A percentile compares a stretch with the other conserved stretches of the same genome.
Evolutionary conservation across 75 land plant species (phyloP).

Genomic region (Gnetum montanum): DNA sequence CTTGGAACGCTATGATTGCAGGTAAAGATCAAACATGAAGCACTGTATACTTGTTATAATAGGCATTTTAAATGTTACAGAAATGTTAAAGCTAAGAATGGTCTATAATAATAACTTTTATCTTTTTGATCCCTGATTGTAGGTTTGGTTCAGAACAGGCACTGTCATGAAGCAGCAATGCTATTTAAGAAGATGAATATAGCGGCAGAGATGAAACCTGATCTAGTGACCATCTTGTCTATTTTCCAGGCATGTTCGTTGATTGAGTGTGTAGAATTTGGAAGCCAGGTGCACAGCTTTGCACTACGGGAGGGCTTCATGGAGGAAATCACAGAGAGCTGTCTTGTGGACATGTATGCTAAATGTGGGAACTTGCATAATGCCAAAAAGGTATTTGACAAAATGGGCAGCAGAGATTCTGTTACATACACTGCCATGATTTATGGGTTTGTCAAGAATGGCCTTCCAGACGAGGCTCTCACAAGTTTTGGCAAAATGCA

Average conservation of each 20-base stretch:
- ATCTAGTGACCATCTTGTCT: slow-evolving; percentile 30
- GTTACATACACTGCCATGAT: slow-evolving; percentile 16
- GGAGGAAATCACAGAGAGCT: slow-evolving; percentile 29
- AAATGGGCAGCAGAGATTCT: slow-evolving; percentile 6
- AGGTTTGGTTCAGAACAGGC: too few species aligned
- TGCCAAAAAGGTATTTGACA: slow-evolving; percentile 21
- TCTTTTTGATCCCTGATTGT: too few species aligned
- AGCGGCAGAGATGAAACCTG: slow-evolving; percentile 21
- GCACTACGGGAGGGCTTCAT: slow-evolving; percentile 16
- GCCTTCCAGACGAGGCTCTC: slow-evolving; percentile 7
- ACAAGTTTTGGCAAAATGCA: slow-evolving; percentile 14
- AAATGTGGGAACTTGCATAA: slow-evolving; percentile 36
- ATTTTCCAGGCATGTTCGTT: slow-evolving; percentile 38
- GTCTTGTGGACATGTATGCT: slow-evolving; percentile 51
- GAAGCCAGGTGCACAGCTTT: slow-evolving; percentile 35
- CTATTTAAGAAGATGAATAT: slow-evolving; percentile 31
- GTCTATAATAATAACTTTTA: too few species aligned
- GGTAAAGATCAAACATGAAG: too few species aligned
- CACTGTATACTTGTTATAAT: too few species aligned
- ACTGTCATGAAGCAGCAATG: too few species aligned
- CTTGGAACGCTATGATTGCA: slow-evolving; percentile 13
- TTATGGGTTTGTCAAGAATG: slow-evolving; percentile 5
- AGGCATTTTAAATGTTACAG: too few species aligned
- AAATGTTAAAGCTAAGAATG: too few species aligned
- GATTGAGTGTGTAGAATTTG: slow-evolving; percentile 23